These are phyloP conservation scores for Trichosporon coremiiforme DNA, from an alignment of 1,284 basidiomycete species.

Conservation along the genomic window DNA sequence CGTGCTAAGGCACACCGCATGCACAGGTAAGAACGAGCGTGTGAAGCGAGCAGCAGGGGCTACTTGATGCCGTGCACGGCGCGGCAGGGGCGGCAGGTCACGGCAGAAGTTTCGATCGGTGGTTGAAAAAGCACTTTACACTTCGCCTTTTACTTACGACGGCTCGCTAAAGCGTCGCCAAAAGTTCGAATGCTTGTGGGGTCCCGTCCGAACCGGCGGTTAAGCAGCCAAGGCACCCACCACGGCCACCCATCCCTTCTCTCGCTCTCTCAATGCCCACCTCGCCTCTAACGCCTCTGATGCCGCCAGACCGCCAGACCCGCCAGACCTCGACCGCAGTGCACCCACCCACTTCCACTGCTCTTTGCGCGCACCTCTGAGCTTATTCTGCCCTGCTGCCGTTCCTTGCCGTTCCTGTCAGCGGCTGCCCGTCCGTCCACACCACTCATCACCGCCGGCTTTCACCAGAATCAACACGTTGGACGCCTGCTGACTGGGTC, in stretches of 20 bases:
- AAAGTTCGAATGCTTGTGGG: not conserved
- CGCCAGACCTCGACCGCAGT: not conserved
- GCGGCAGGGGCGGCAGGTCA: too few relatives aligned
- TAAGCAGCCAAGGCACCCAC: not conserved
- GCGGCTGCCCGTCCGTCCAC: too few relatives aligned
- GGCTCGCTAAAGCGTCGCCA: conserved; percentile 2
- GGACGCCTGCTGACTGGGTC: not conserved
- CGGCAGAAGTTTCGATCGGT: too few relatives aligned
- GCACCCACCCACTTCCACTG: not conserved
- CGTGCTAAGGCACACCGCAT: not conserved
- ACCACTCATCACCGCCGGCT: too few relatives aligned
- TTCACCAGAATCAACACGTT: too few relatives aligned
- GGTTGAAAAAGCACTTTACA: not conserved
- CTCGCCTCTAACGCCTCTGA: not conserved
- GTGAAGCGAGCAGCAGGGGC: not conserved
- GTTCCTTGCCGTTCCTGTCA: too few relatives aligned
- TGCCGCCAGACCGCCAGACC: too few relatives aligned
- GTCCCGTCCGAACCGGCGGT: conserved; percentile 6
- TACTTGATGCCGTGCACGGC: too few relatives aligned
- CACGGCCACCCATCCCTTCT: not conserved
- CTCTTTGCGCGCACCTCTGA: too few relatives aligned
- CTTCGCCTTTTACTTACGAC: not conserved
- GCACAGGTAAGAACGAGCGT: not conserved
- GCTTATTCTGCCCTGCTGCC: too few relatives aligned
- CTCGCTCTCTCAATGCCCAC: not conserved